phyloP scores from a whole-genome alignment of 345 rosid species.

The Eucalyptus dawsonii region DNA sequence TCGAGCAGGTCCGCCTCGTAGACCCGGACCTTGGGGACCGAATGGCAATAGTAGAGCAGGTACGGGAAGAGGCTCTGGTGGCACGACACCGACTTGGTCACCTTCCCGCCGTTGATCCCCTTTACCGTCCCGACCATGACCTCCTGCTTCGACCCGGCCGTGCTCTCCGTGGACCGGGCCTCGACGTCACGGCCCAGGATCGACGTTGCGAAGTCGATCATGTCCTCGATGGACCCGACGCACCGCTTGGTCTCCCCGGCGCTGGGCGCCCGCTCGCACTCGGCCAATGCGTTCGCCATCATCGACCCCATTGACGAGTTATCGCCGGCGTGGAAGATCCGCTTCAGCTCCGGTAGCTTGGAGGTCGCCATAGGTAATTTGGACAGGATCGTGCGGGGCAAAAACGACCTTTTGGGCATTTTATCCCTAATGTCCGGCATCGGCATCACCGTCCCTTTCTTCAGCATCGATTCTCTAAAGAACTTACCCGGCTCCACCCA shows the following conservation, averaged over 20 bases:
- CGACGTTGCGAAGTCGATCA: constrained; percentile 37
- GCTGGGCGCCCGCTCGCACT: constrained; percentile 36
- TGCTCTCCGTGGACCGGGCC: constrained; percentile 20
- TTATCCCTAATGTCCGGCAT: constrained; percentile 38
- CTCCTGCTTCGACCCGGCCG: constrained; percentile 9
- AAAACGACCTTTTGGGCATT: constrained; percentile 41
- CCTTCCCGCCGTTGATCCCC: constrained; percentile 24
- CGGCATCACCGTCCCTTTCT: constrained; percentile 24
- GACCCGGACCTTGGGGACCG: constrained; percentile 39
- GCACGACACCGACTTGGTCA: constrained; percentile 31
- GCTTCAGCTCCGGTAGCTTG: constrained; percentile 4
- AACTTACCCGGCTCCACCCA: constrained; percentile 48
- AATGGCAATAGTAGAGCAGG: constrained; percentile 35
- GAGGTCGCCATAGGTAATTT: constrained; percentile 25
- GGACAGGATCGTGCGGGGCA: constrained; percentile 26
- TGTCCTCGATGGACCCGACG: constrained; percentile 31
- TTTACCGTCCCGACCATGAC: constrained; percentile 21
- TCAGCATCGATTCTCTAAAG: constrained; percentile 24
- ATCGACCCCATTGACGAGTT: constrained; percentile 22
- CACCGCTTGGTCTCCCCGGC: constrained; percentile 38
- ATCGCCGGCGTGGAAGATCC: constrained; percentile 16
- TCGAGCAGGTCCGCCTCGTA: constrained; percentile 34
- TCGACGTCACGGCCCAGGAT: constrained; percentile 17
- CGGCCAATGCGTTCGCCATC: constrained; percentile 3
- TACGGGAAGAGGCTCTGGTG: constrained; percentile 38